These are phyloP conservation scores for Colletotrichum cuscutae DNA, from an alignment of 2,329 filamentous ascomycete species.

Conservation along the genomic window DNA sequence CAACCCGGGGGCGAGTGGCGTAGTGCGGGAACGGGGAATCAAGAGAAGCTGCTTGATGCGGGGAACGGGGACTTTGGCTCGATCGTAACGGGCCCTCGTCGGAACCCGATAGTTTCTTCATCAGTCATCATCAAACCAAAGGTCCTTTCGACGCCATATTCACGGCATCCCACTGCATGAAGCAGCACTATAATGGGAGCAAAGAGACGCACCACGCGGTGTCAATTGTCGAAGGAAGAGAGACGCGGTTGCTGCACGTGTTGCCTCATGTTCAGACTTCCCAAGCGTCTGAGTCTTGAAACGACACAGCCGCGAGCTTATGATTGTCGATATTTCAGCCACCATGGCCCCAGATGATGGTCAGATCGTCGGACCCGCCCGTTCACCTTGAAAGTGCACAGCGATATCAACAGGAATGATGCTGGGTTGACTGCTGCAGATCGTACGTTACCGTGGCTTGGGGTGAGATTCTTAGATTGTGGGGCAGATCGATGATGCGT, in stretches of 20 bases:
- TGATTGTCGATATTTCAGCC: neutral
- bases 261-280: neutral
- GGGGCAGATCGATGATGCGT: slow-evolving; percentile 20
- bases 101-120: neutral
- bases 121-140: neutral
- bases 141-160: neutral
- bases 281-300: neutral
- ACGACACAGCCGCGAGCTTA: neutral
- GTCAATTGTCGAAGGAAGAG: neutral
- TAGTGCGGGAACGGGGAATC: neutral
- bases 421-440: slow-evolving; percentile 7
- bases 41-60: slow-evolving; percentile 17
- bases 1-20: neutral
- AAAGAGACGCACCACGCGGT: neutral
- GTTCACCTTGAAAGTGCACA: neutral
- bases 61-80: neutral
- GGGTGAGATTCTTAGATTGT: slow-evolving; percentile 18
- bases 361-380: neutral
- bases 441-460: slow-evolving; percentile 16
- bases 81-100: neutral
- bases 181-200: neutral
- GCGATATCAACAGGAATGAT: slow-evolving; percentile 5
- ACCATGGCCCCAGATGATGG: neutral
- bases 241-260: neutral
- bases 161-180: neutral